These are phyloP conservation scores for Exophiala oligosperma DNA, from an alignment of 2,329 filamentous ascomycete species.

Conservation along the genomic window DNA sequence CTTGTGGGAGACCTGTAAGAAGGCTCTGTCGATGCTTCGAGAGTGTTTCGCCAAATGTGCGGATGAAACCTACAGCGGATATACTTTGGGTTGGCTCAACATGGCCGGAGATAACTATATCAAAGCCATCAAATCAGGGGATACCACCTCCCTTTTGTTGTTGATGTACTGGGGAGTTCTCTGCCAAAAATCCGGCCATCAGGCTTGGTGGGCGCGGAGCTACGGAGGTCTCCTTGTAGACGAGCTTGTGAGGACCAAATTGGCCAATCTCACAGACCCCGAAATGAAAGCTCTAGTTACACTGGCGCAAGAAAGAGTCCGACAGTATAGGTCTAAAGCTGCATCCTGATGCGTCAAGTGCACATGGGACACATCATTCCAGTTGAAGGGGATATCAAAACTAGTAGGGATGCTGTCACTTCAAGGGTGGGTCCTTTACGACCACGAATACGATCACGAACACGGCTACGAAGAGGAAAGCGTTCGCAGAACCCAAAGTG, in stretches of 20 bases:
- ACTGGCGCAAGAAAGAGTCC: neutral
- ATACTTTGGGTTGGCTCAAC: slow-evolving; percentile 22
- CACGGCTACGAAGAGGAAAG: neutral
- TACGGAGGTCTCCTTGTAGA: slow-evolving; percentile 20
- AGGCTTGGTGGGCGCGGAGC: slow-evolving; percentile 24
- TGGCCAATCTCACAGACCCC: neutral
- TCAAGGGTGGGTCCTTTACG: neutral
- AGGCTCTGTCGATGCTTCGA: slow-evolving; percentile 13
- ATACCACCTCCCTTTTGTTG: slow-evolving; percentile 20
- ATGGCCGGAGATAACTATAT: slow-evolving; percentile 25
- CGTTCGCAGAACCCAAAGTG: neutral
- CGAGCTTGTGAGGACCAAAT: slow-evolving; percentile 14
- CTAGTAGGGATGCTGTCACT: no score
- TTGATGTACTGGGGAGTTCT: slow-evolving; percentile 27
- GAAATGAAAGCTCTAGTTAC: neutral
- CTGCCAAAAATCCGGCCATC: slow-evolving; percentile 13
- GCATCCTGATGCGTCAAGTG: no score
- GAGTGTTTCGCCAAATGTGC: slow-evolving; percentile 20
- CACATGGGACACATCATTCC: neutral
- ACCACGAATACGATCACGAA: neutral
- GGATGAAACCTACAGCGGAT: slow-evolving; percentile 13
- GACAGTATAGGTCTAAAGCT: neutral
- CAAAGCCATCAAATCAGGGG: slow-evolving; percentile 14
- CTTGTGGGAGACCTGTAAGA: slow-evolving; percentile 20
- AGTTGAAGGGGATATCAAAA: neutral